Conservation (phyloP, 495 filamentous ascomycete genomes). For the Penicillium canariense region DNA sequence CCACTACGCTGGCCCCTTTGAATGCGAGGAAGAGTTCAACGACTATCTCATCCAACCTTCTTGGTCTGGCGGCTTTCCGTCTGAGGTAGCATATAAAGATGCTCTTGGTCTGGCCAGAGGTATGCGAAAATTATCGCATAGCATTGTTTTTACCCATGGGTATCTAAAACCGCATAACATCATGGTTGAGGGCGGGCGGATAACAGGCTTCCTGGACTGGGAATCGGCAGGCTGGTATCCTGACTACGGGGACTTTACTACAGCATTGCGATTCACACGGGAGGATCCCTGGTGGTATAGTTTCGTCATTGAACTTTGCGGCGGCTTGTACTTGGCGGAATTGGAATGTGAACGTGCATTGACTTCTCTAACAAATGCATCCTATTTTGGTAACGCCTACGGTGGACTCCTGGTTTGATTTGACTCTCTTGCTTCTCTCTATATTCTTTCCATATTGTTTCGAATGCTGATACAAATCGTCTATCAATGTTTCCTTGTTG, state of each 20-base stretch:
- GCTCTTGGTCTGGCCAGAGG: slow-evolving; percentile 11
- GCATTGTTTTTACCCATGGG: slow-evolving; percentile 24
- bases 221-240: slow-evolving; percentile 52
- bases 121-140: slow-evolving; percentile 4
- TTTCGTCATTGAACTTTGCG: slow-evolving; percentile 21
- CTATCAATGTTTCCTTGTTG: too few relatives aligned
- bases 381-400: slow-evolving; percentile 21
- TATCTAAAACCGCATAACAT: slow-evolving; percentile 15
- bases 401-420: not conserved
- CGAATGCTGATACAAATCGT: too few relatives aligned
- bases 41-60: slow-evolving; percentile 19
- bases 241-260: slow-evolving; percentile 51
- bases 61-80: slow-evolving; percentile 18
- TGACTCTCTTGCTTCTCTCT: not conserved
- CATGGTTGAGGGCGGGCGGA: not conserved
- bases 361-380: slow-evolving; percentile 22
- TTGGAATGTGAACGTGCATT: slow-evolving; percentile 21
- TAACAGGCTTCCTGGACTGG: slow-evolving; percentile 50
- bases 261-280: slow-evolving; percentile 17
- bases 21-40: slow-evolving; percentile 20
- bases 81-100: slow-evolving; percentile 13
- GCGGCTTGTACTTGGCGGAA: slow-evolving; percentile 17
- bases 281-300: slow-evolving; percentile 25
- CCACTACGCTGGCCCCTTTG: slow-evolving; percentile 23
- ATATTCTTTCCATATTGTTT: not conserved